These are phyloP conservation scores for Phyllostachys edulis DNA, from an alignment of 176 grass and related monocot species.

Conservation along the genomic window DNA sequence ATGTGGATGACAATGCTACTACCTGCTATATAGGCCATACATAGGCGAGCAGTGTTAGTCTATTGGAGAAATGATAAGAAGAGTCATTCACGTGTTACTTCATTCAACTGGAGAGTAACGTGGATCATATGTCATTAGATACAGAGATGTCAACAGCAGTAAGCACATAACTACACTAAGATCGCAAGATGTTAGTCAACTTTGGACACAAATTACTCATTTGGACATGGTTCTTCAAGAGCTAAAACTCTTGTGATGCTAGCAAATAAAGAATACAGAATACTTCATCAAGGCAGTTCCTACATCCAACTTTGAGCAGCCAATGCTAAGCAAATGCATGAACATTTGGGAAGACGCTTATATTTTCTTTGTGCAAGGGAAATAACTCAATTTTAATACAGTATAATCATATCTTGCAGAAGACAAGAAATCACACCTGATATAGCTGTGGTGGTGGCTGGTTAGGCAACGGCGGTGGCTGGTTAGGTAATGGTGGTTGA, in stretches of 20 bases:
- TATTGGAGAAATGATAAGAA: neutral
- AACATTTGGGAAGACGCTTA: slow-evolving; percentile 11
- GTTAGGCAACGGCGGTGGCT: slow-evolving; percentile 63
- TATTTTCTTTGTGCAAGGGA: slow-evolving; percentile 18
- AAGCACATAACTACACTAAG: neutral
- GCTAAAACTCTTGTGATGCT: neutral
- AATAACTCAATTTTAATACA: slow-evolving; percentile 1
- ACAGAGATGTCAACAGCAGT: neutral
- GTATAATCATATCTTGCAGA: neutral
- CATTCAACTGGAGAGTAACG: neutral
- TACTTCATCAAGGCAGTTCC: neutral
- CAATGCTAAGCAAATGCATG: neutral
- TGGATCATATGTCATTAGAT: neutral
- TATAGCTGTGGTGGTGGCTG: slow-evolving; percentile 82
- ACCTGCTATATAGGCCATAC: neutral
- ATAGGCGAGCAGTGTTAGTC: neutral
- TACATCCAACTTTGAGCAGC: slow-evolving; percentile 15
- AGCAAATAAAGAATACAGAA: slow-evolving; percentile 15
- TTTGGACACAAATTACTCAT: neutral
- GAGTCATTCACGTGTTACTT: neutral
- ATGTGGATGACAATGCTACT: neutral
- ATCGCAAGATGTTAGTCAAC: slow-evolving; percentile 3
- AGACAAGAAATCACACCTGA: slow-evolving; percentile 53
- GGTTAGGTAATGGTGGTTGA: slow-evolving; percentile 62
- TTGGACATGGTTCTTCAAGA: neutral